Evolutionary conservation across 23 red algal genomes (phyloP).

Genomic region (Gracilariopsis chorda): DNA sequence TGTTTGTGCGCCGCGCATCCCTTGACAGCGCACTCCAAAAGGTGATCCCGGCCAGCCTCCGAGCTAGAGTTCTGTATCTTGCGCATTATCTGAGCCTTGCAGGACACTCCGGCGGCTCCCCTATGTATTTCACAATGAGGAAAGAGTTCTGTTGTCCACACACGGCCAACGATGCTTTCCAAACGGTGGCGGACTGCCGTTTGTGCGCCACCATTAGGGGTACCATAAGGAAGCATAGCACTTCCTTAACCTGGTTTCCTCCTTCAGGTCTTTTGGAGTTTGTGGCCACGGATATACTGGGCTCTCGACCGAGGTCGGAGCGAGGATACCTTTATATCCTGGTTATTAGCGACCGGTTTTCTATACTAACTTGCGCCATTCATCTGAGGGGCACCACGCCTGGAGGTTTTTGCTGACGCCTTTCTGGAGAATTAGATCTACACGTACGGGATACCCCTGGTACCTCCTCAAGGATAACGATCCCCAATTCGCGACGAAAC

Average conservation of each 20-base stretch:
- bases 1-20: neutral
- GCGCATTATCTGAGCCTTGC: neutral
- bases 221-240: neutral
- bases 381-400: neutral
- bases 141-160: neutral
- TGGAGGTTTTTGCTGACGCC: neutral
- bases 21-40: neutral
- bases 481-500: neutral
- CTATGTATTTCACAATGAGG: neutral
- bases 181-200: neutral
- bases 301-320: neutral
- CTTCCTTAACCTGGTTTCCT: neutral
- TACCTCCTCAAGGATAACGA: neutral
- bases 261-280: neutral
- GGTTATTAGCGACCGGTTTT: neutral
- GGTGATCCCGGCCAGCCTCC: neutral
- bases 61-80: neutral
- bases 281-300: neutral
- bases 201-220: neutral
- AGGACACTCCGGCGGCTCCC: neutral
- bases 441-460: neutral
- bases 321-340: neutral
- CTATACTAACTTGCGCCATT: neutral
- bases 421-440: neutral
- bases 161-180: neutral